Conservation (phyloP, 441 rosid genomes). For the Viola pubescens region DNA sequence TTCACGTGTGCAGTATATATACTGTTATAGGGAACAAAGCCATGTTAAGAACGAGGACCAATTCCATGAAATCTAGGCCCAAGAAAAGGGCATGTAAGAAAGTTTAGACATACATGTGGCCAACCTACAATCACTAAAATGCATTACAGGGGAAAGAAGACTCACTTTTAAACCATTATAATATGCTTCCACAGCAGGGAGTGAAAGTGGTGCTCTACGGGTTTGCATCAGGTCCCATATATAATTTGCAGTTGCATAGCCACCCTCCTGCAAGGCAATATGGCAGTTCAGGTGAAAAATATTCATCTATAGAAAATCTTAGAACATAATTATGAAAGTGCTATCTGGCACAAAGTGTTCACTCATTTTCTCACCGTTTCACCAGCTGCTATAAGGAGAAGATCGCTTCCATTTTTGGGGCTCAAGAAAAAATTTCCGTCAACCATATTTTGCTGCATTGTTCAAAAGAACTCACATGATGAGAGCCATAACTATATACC, state of each 20-base stretch:
- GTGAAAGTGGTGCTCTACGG: constrained; percentile 34
- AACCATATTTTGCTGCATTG: constrained; percentile 53
- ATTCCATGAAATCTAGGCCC: background rate
- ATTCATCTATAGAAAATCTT: no score
- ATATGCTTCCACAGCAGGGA: constrained; percentile 73
- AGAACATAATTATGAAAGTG: background rate
- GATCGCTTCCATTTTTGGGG: constrained; percentile 56
- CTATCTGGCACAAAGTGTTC: background rate
- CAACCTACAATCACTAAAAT: background rate
- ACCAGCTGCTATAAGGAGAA: constrained; percentile 72
- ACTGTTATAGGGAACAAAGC: background rate
- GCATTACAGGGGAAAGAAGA: constrained; percentile 10
- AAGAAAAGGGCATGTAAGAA: background rate
- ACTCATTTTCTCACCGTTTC: constrained; percentile 54
- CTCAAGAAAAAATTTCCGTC: constrained; percentile 48
- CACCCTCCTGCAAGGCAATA: constrained; percentile 54
- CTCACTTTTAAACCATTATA: constrained; percentile 75
- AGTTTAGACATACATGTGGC: background rate
- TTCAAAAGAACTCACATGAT: constrained; percentile 11
- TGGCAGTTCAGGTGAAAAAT: background rate
- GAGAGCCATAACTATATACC: constrained; percentile 5
- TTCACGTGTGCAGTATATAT: background rate
- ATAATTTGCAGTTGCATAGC: constrained; percentile 71
- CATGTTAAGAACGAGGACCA: no score
- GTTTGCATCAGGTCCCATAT: constrained; percentile 91